Base-by-base conservation (phyloP, 2,329 filamentous ascomycete genomes). In the Alternaria atra region DNA sequence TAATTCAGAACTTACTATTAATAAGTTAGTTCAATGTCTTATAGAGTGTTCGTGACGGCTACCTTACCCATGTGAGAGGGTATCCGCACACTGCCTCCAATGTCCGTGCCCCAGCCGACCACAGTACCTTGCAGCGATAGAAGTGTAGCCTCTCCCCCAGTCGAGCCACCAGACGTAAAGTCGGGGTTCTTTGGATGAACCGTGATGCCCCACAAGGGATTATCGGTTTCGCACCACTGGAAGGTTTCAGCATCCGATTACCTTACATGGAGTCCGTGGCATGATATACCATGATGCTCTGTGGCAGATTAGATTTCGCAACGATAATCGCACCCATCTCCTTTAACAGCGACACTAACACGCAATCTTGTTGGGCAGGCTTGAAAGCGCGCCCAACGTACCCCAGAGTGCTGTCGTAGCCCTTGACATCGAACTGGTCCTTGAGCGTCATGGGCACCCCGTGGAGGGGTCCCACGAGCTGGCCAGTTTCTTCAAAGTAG, bases 311-410 rank as follows among this genome's bases (percentile, higher is more conserved):
- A 82, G 65, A 83, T 84, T 42, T 81, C 73, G 73, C 76, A 77
- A 78, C 80, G 69, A 80, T 85, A 32, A 80, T 83, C 60, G 79
- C 84, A 3, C 80, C 81, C 60, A 83, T 82, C 42, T 82, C 77
- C 52, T 85, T 87, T 74, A 89, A 77, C 64, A 88, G 86, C 0
- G 85, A 86, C 6, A 84, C 85, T n/a, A 90, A 62, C 1, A 80
- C 79, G 4, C 83, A 83, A 67, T 88, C 82, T 8, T 84, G 78
- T 0, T 61, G 58, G 1, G 85, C 85, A 0, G 85, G 85, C 2
- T 80, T 71, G 55, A 84, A 84, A 0, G 84, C 85, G 83, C 87
- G 88, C n/a, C 87, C 86, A 25, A 89, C 81, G 68, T 89, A 90
- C 12, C 87, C 88, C 81, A 90, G 79, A 1, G 75, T 76, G 34